Conservation (phyloP, 352 stramenopile genomes). For the Phytophthora idaei region DNA sequence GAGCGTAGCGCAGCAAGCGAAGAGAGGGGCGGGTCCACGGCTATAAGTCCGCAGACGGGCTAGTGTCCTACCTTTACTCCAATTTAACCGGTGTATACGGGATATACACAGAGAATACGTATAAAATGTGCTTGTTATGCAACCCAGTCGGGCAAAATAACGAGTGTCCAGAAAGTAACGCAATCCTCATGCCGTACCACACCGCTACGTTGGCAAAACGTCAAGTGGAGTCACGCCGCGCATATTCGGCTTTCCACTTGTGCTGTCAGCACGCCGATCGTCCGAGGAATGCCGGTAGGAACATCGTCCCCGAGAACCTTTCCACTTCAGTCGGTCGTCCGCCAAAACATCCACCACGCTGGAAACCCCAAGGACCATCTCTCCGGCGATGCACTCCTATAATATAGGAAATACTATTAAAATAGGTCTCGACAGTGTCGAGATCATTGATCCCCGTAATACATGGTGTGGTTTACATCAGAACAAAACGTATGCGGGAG, state of each 20-base stretch:
- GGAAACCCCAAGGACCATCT: too few relatives aligned
- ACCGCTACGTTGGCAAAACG: constrained; percentile 20
- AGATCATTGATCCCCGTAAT: neutral
- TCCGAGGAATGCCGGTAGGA: neutral
- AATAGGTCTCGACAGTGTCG: too few relatives aligned
- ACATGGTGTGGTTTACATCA: neutral
- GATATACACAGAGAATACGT: too few relatives aligned
- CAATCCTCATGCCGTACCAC: constrained; percentile 5
- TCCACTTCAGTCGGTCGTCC: constrained; percentile 6
- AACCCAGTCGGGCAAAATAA: too few relatives aligned
- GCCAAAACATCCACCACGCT: constrained; percentile 13
- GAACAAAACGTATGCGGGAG: constrained; percentile 56
- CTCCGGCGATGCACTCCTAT: neutral
- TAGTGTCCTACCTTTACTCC: too few relatives aligned
- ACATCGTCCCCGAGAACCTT: constrained; percentile 8
- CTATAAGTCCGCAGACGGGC: too few relatives aligned
- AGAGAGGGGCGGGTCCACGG: too few relatives aligned
- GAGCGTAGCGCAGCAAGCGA: too few relatives aligned
- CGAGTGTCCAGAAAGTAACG: neutral
- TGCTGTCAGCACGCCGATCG: constrained; percentile 7
- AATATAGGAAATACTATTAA: too few relatives aligned
- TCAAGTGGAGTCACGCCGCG: constrained; percentile 4
- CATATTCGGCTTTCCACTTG: constrained; percentile 24
- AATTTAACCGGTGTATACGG: too few relatives aligned
- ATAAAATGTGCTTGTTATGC: too few relatives aligned